A percentile compares a stretch with the other conserved stretches of the same genome.
phyloP scores from a whole-genome alignment of 139 green algal genomes.

The Microglena sp. region DNA sequence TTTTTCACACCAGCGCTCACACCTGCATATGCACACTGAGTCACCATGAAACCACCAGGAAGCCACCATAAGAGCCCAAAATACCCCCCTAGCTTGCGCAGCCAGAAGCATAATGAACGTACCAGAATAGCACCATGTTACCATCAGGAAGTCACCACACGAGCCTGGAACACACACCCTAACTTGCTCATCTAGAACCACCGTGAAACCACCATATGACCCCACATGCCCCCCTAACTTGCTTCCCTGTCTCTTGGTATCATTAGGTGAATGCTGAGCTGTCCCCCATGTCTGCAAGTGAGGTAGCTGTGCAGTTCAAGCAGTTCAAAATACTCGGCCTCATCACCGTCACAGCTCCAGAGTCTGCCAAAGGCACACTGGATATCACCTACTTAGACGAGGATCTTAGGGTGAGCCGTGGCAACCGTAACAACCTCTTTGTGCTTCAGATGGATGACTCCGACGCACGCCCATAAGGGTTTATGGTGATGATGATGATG shows the following conservation, averaged over 20 bases:
- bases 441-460: slow-evolving; percentile 38
- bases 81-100: too few relatives aligned
- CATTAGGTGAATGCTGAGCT: slow-evolving; percentile 5
- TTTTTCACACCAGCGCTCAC: too few relatives aligned
- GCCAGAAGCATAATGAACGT: too few relatives aligned
- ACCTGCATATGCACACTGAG: too few relatives aligned
- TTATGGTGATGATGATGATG: too few relatives aligned
- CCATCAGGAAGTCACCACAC: too few relatives aligned
- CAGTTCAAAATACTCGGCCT: slow-evolving; percentile 1
- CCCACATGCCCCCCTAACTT: neutral
- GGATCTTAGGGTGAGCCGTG: slow-evolving; percentile 47
- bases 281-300: neutral
- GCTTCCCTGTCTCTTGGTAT: neutral
- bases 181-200: neutral
- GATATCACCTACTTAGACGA: slow-evolving; percentile 35
- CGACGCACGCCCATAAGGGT: neutral
- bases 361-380: neutral
- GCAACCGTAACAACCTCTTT: slow-evolving; percentile 69
- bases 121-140: too few relatives aligned
- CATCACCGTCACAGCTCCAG: neutral
- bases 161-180: neutral
- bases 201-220: neutral
- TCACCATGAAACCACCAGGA: too few relatives aligned
- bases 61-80: too few relatives aligned
- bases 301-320: slow-evolving; percentile 9